These are phyloP conservation scores for Melianthus villosus DNA, from an alignment of 441 rosid species.

Conservation along the genomic window DNA sequence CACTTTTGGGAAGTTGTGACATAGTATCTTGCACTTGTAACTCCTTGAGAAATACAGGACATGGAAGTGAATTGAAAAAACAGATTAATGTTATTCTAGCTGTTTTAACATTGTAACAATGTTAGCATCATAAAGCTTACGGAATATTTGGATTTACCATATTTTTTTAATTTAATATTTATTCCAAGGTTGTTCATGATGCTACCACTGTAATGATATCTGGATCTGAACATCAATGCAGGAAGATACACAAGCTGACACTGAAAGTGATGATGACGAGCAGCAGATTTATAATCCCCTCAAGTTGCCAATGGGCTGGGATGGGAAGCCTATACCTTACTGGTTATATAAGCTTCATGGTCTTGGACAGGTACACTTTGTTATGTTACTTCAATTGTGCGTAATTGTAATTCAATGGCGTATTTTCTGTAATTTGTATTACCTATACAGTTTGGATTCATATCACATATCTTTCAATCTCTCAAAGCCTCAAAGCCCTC, in stretches of 20 bases:
- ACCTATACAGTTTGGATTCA: too few species aligned
- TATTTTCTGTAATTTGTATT: too few species aligned
- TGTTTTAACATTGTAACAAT: too few species aligned
- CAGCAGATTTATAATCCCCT: conserved; percentile 88
- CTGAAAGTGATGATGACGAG: conserved; percentile 95
- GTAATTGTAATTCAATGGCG: too few species aligned
- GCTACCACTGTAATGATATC: background rate
- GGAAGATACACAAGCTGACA: conserved; percentile 85
- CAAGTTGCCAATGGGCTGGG: conserved; percentile 98
- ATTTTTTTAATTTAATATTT: background rate
- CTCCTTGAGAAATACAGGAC: too few species aligned
- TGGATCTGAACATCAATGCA: conserved; percentile 17
- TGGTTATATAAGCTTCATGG: conserved; percentile 99
- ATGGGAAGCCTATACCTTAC: conserved; percentile 98
- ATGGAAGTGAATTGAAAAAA: too few species aligned
- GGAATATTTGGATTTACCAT: background rate
- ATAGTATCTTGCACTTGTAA: too few species aligned
- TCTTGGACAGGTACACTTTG: conserved; percentile 70
- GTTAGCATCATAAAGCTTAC: too few species aligned
- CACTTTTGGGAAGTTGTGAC: too few species aligned
- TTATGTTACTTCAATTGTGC: conserved; percentile 3
- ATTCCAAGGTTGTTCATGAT: conserved; percentile 5
- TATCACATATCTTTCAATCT: too few species aligned
- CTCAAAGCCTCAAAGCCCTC: too few species aligned
- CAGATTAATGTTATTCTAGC: too few species aligned